Percentiles rank a stretch among this genome's conserved stretches.
Evolutionary conservation across 768 basidiomycete species (phyloP).

Genomic region (Leccinum ochraceum): DNA sequence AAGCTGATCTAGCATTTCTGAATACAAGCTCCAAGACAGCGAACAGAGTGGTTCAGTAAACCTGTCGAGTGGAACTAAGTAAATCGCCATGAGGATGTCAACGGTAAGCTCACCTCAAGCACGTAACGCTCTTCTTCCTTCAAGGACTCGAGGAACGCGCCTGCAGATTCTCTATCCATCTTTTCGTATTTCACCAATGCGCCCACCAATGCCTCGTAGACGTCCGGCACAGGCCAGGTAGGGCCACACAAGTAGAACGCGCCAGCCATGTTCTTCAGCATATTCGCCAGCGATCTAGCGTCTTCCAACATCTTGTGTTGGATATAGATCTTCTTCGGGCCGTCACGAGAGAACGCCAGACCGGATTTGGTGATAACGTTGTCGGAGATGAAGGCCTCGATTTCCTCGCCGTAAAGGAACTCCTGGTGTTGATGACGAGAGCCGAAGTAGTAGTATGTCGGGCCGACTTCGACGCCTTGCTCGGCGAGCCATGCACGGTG

Average conservation of each 20-base stretch:
- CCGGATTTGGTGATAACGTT: constrained; percentile 87
- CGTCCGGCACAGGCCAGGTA: constrained; percentile 99
- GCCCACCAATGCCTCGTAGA: constrained; percentile 88
- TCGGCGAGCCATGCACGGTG: constrained; percentile 82
- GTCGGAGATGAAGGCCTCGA: constrained; percentile 89
- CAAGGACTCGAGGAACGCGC: constrained; percentile 79
- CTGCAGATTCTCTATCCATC: constrained; percentile 63
- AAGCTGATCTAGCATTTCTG: background rate
- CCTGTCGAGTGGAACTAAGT: constrained; percentile 17
- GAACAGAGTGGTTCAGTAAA: constrained; percentile 18
- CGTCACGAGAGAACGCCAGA: constrained; percentile 95
- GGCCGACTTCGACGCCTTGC: constrained; percentile 81
- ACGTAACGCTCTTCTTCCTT: constrained; percentile 99
- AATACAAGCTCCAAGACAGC: background rate
- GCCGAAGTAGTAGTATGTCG: constrained; percentile 98
- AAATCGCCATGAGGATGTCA: background rate
- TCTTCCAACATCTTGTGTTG: constrained; percentile 98
- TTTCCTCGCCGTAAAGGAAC: constrained; percentile 95
- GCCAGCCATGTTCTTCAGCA: constrained; percentile 72
- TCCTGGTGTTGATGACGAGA: constrained; percentile 94
- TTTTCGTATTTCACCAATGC: constrained; percentile 75
- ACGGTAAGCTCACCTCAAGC: constrained; percentile 60
- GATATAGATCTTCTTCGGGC: constrained; percentile 92
- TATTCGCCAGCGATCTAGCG: constrained; percentile 68
- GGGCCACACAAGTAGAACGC: constrained; percentile 98